These are phyloP conservation scores for Coccinonectria pachysandricola DNA, from an alignment of 2,329 filamentous ascomycete species.

Conservation along the genomic window DNA sequence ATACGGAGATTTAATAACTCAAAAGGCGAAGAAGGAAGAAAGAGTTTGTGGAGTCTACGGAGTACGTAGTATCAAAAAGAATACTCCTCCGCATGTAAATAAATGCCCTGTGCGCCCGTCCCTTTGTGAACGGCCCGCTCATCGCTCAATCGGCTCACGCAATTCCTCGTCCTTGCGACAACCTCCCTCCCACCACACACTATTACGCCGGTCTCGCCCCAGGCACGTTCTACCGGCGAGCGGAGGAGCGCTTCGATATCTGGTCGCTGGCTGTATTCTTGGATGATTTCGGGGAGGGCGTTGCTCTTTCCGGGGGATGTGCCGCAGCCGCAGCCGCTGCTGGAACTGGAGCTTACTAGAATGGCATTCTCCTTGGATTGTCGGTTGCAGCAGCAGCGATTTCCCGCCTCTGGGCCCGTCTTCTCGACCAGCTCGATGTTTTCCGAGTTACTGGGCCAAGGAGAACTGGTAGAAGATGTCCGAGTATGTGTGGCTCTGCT, in stretches of 20 bases:
- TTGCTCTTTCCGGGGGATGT: slow-evolving; percentile 6
- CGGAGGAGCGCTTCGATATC: slow-evolving; percentile 43
- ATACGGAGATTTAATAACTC: too few relatives aligned
- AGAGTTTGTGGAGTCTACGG: too few relatives aligned
- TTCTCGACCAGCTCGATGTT: slow-evolving; percentile 9
- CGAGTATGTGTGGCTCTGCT: slow-evolving; percentile 12
- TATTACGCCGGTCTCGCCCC: slow-evolving; percentile 50
- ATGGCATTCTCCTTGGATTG: slow-evolving; percentile 4
- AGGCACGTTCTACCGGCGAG: slow-evolving; percentile 43
- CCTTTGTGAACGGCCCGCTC: slow-evolving; percentile 55
- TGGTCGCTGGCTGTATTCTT: slow-evolving; percentile 36
- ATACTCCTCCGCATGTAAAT: slow-evolving; percentile 51
- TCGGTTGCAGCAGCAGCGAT: slow-evolving; percentile 14
- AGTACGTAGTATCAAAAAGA: slow-evolving; percentile 40
- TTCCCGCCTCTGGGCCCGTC: too few relatives aligned
- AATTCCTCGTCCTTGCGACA: slow-evolving; percentile 43
- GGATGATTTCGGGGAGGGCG: slow-evolving; percentile 23
- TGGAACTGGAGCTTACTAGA: background rate
- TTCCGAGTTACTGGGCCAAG: slow-evolving; percentile 10
- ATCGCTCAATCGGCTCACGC: slow-evolving; percentile 45
- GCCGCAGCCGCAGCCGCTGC: slow-evolving; percentile 5
- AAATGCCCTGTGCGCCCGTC: slow-evolving; percentile 52
- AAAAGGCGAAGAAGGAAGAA: too few relatives aligned
- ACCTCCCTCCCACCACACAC: slow-evolving; percentile 49
- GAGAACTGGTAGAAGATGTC: slow-evolving; percentile 18